phyloP scores from a whole-genome alignment of 768 basidiomycete genomes.

The Leucosporidium scottii region DNA sequence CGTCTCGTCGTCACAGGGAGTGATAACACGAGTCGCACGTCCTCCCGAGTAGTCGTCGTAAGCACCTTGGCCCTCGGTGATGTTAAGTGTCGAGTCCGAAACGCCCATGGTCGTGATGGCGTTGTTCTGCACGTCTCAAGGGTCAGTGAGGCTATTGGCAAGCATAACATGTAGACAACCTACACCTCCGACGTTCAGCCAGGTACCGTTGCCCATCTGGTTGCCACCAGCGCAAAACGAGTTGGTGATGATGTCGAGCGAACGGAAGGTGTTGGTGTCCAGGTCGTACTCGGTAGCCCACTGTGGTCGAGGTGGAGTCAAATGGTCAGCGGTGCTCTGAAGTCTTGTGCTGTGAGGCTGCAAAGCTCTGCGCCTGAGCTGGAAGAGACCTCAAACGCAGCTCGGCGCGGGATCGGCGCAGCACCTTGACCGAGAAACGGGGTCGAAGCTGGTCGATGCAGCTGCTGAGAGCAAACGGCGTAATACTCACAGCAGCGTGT shows the following conservation, averaged over 20 bases:
- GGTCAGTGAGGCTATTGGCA: neutral
- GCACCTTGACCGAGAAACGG: neutral
- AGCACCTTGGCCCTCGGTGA: slow-evolving; percentile 39
- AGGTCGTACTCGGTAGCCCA: slow-evolving; percentile 54
- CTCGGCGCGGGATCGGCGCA: neutral
- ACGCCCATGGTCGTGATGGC: slow-evolving; percentile 31
- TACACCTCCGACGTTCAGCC: slow-evolving; percentile 30
- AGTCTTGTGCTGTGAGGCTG: neutral
- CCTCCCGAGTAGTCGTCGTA: slow-evolving; percentile 57
- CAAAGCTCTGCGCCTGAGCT: neutral
- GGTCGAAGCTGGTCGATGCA: neutral
- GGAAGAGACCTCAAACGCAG: neutral
- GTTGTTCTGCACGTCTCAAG: slow-evolving; percentile 16
- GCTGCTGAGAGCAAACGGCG: too few species aligned
- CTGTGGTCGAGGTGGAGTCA: neutral
- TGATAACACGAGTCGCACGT: slow-evolving; percentile 43
- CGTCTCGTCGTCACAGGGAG: slow-evolving; percentile 61
- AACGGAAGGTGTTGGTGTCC: slow-evolving; percentile 51
- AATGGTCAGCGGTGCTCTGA: slow-evolving; percentile 22
- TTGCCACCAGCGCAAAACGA: slow-evolving; percentile 20
- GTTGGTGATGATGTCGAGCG: slow-evolving; percentile 72
- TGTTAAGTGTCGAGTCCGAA: neutral
- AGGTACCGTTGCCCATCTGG: slow-evolving; percentile 32
- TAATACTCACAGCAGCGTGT: slow-evolving; percentile 49
- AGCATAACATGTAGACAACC: too few species aligned